Percentiles rank a stretch among this genome's conserved stretches.
phyloP scores from a whole-genome alignment of 768 basidiomycete genomes.

The Collybia sordida region DNA sequence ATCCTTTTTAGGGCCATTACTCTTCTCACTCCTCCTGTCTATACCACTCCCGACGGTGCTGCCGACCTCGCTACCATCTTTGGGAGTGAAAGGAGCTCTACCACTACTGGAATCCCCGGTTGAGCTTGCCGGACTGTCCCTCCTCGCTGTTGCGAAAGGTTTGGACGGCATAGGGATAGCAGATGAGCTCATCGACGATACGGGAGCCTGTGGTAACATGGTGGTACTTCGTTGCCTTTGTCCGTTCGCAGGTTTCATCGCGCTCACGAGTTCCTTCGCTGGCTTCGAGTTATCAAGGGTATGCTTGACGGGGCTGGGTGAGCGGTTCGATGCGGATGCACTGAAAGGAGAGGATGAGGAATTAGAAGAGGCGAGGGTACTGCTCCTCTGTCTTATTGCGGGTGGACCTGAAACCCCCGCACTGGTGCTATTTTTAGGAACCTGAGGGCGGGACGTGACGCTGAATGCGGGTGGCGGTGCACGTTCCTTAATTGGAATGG shows the following conservation, averaged over 20 bases:
- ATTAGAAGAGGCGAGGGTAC: conserved; percentile 34
- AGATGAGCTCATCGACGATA: conserved; percentile 7
- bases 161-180: conserved; percentile 31
- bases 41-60: conserved; percentile 12
- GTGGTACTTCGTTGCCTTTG: conserved; percentile 41
- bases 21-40: conserved; percentile 13
- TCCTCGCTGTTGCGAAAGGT: conserved; percentile 54
- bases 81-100: conserved; percentile 70
- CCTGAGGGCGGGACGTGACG: conserved; percentile 58
- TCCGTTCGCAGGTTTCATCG: neutral
- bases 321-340: neutral
- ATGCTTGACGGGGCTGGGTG: no score
- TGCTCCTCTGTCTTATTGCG: conserved; percentile 36
- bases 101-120: conserved; percentile 85
- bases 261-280: neutral
- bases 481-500: conserved; percentile 59
- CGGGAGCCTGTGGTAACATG: conserved; percentile 27
- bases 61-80: conserved; percentile 71
- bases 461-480: conserved; percentile 58
- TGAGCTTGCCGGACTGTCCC: conserved; percentile 80
- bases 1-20: conserved; percentile 15
- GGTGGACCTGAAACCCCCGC: conserved; percentile 2
- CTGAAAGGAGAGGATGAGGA: conserved; percentile 17
- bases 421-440: conserved; percentile 18
- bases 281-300: conserved; percentile 3